Base-by-base conservation (phyloP, 2,329 filamentous ascomycete genomes). In the Fusarium algeriense region DNA sequence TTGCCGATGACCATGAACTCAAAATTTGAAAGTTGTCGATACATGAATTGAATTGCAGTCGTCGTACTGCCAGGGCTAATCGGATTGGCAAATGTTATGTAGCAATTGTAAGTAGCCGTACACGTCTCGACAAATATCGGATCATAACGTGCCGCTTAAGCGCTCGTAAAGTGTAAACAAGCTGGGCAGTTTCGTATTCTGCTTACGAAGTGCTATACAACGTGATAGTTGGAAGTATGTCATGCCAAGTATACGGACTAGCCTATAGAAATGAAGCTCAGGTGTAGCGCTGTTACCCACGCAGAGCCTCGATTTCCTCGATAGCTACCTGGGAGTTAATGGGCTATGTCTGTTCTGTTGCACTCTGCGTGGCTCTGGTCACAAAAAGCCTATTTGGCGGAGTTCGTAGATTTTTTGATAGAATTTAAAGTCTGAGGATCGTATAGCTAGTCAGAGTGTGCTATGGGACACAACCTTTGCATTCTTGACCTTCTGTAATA, bases 401-500 rank as follows among this genome's bases (percentile, higher is more conserved):
- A 50, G 26, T 45, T 45, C 41, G 43, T 44, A 38, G 23, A 64
- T 30, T 60, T 23, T 30, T n/a, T 53, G 23, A 26, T 23, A n/a
- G 26, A 55, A 26, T 30, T 34, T 7, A 26, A 19, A 26, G 17
- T 26, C 28, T 10, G 37, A 34, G 23, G 38, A 26, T 56, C 37
- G 45, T 35, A 45, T 41, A 23, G 30, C 60, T 66, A 57, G 50
- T 50, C 43, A 52, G 40, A 30, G n/a, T 13, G 34, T 19, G 20
- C n/a, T 37, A 11, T n/a, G 11, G 12, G 26, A 64, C 32, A 26
- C 30, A 23, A 13, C n/a, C 28, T 49, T 35, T 40, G 30, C 32
- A 46, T 52, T 52, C 35, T 64, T 56, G 41, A 53, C 63, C 58
- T 70, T 71, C 56, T 70, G 50, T 54, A 64, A 71, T 57, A 69